These are phyloP conservation scores for Chalciporus pseudorubinellus DNA, from an alignment of 768 basidiomycete genomes.

Conservation along the genomic window DNA sequence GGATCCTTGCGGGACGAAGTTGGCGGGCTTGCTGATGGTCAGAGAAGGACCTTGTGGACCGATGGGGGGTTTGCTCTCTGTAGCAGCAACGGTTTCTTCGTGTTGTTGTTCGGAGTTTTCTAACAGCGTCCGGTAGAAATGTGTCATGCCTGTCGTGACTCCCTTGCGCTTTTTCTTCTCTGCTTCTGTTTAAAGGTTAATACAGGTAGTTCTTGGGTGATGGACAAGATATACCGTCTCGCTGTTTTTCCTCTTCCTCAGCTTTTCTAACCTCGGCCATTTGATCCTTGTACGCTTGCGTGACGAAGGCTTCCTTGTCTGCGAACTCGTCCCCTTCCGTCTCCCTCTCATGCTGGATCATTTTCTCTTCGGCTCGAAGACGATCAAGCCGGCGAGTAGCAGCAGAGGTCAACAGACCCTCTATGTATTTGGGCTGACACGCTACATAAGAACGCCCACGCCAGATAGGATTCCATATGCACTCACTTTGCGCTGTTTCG, in stretches of 20 bases:
- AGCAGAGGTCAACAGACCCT: constrained; percentile 72
- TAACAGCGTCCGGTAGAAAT: constrained; percentile 77
- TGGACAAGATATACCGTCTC: constrained; percentile 65
- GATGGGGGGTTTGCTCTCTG: constrained; percentile 46
- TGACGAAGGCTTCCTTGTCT: constrained; percentile 97
- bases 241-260: constrained; percentile 86
- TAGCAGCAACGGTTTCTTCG: constrained; percentile 81
- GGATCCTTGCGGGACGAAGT: constrained; percentile 56
- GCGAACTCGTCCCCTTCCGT: constrained; percentile 89
- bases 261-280: constrained; percentile 88
- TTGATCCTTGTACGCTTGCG: constrained; percentile 95
- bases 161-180: constrained; percentile 60
- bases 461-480: not conserved
- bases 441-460: constrained; percentile 10
- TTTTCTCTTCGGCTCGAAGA: constrained; percentile 94
- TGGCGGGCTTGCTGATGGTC: constrained; percentile 71
- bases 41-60: constrained; percentile 66
- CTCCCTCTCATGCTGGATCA: constrained; percentile 92
- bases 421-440: constrained; percentile 88
- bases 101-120: constrained; percentile 81
- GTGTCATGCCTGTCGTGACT: constrained; percentile 72
- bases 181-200: constrained; percentile 37
- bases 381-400: constrained; percentile 87
- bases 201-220: not conserved
- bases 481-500: constrained; percentile 74